Conservation (phyloP, 2,329 filamentous ascomycete genomes). For the Tolypocladium album region DNA sequence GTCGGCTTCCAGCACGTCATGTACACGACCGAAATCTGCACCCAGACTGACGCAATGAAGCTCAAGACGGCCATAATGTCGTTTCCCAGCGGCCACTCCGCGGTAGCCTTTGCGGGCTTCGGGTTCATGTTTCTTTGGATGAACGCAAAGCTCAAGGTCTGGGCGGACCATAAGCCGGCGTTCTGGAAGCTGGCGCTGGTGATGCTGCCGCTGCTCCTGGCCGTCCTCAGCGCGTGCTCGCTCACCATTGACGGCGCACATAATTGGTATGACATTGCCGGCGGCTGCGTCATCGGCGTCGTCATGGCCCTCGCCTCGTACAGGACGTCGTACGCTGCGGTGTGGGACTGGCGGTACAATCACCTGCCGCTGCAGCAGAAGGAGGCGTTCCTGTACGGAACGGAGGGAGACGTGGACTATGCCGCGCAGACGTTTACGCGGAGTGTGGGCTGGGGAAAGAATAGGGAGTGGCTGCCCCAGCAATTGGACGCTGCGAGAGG, state of each 20-base stretch:
- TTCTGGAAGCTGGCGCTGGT: conserved; percentile 56
- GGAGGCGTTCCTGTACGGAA: conserved; percentile 5
- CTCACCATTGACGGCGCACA: conserved; percentile 57
- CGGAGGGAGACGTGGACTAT: conserved; percentile 7
- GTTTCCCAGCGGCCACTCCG: conserved; percentile 59
- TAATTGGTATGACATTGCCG: conserved; percentile 60
- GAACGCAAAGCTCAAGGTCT: conserved; percentile 63
- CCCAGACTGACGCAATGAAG: conserved; percentile 35
- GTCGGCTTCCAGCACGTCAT: conserved; percentile 48
- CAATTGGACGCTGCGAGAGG: background rate
- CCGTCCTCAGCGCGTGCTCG: conserved; percentile 47
- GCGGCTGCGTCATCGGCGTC: conserved; percentile 52
- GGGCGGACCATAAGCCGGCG: conserved; percentile 52
- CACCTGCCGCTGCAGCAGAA: conserved; percentile 50
- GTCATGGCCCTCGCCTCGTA: conserved; percentile 52
- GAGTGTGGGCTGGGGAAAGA: conserved; percentile 15
- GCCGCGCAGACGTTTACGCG: conserved; percentile 12
- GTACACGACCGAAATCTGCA: conserved; percentile 55
- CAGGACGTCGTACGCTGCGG: conserved; percentile 53
- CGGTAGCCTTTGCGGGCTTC: conserved; percentile 52
- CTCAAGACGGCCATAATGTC: conserved; percentile 53
- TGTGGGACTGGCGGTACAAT: conserved; percentile 60
- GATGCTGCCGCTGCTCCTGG: conserved; percentile 49
- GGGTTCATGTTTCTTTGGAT: conserved; percentile 57
- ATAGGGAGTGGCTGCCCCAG: conserved; percentile 6